A percentile compares a stretch with the other conserved stretches of the same genome.
Evolutionary conservation across 768 basidiomycete species (phyloP).

Genomic region (Lyophyllum atratum): DNA sequence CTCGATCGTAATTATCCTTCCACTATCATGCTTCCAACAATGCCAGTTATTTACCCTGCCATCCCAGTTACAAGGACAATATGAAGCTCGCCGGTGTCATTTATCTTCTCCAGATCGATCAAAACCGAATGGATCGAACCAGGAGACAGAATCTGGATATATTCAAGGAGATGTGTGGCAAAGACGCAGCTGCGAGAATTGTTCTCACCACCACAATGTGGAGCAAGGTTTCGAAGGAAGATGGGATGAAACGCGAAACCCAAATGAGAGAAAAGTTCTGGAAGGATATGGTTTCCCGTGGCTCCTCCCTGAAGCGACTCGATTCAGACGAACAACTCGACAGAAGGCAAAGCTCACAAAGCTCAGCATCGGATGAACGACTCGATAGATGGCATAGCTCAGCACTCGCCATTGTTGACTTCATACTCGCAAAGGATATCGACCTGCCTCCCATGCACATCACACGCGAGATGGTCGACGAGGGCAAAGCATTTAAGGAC

Average conservation of each 20-base stretch:
- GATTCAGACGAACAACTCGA: too few relatives aligned
- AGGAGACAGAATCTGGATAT: neutral
- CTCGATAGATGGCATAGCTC: neutral
- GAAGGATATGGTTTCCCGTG: slow-evolving; percentile 13
- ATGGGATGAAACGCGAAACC: slow-evolving; percentile 8
- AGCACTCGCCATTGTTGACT: slow-evolving; percentile 3
- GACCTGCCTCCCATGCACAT: slow-evolving; percentile 19
- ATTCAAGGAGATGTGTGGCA: slow-evolving; percentile 18
- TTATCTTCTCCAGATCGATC: neutral
- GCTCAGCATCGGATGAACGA: too few relatives aligned
- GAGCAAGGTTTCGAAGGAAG: slow-evolving; percentile 1
- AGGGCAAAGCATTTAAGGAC: slow-evolving; percentile 20
- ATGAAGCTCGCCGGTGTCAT: neutral
- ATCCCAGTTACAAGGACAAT: neutral
- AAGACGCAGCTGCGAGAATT: slow-evolving; percentile 13
- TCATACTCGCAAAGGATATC: slow-evolving; percentile 7
- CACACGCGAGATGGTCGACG: slow-evolving; percentile 25
- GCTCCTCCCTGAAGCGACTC: neutral
- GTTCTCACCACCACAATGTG: slow-evolving; percentile 19
- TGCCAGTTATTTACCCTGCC: neutral
- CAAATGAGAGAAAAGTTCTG: slow-evolving; percentile 8
- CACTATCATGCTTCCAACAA: neutral
- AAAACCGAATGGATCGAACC: neutral
- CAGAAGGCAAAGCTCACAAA: too few relatives aligned
- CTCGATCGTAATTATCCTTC: neutral